Evolutionary conservation across 73 alveolate species (phyloP), one percentile per base, ranked within the genome.

Genomic region (Paramecium primaurelia): DNA sequence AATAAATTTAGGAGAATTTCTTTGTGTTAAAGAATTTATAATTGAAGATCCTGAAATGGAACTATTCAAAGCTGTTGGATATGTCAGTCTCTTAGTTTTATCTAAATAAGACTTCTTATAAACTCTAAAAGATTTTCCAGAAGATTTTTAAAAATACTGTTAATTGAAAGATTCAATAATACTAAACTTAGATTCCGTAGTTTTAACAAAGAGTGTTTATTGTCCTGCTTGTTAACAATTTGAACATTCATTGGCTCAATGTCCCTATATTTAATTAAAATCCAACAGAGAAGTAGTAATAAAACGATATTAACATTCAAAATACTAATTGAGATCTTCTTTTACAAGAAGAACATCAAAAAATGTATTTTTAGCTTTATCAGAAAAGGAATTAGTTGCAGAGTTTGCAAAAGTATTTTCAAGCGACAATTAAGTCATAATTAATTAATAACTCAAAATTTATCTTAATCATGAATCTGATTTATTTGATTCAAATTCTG

Each of bases 151-250:
- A 49, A 42, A 47, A 80, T 80, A 80, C 14, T 80, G 91, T 80
- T 36, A 45, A 42, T 11, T 80, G 20, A 80, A 80, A 9, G 91
- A 80, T 26, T 22, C 44, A n/a, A 80, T 44, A 10, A 42, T 36
- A 8, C 10, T 80, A 8, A 80, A 80, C 16, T 8, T 26, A 20
- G 71, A 36, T 75, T 42, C 38, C 0, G 1, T 60, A 16, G 47
- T 36, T 12, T 28, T 80, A 32, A 42, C n/a, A 20, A 45, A 45
- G 12, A 42, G 77, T 12, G 47, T 40, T 11, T 47, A 42, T 80
- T 80, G 91, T 49, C 91, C 91, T 80, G 91, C 91, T 45, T 80
- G 91, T 64, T 47, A 42, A 40, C 49, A 80, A 44, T 44, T 44
- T 49, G 71, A 80, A 26, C 91, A 80, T n/a, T 22, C 47, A 3